Conservation (phyloP, 306 rosid species). For the Geum urbanum region DNA sequence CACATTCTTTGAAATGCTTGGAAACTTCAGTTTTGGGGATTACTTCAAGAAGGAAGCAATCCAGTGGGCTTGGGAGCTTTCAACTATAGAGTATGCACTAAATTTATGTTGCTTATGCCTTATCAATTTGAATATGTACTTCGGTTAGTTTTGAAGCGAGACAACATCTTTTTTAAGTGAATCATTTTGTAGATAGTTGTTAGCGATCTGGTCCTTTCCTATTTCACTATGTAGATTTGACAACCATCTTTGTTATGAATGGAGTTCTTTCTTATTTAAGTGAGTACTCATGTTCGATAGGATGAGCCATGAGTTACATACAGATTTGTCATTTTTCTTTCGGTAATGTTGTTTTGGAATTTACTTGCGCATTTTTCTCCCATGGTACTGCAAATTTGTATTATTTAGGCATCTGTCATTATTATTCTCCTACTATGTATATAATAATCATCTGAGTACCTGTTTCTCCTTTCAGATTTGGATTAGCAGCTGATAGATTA, state of each 20-base stretch:
- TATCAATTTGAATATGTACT: background rate
- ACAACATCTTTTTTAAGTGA: background rate
- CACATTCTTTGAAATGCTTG: conserved; percentile 95
- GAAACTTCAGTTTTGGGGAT: conserved; percentile 95
- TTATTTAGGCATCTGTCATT: background rate
- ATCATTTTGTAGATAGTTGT: background rate
- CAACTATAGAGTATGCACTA: conserved; percentile 67
- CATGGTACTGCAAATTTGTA: background rate
- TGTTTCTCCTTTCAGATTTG: conserved; percentile 52
- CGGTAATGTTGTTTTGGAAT: background rate
- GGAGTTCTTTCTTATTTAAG: background rate
- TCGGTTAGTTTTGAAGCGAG: conserved; percentile 9
- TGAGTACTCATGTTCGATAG: background rate
- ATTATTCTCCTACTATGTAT: background rate
- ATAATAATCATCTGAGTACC: conserved; percentile 5
- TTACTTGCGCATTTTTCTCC: conserved; percentile 3
- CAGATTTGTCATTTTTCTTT: background rate
- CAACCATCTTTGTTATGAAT: background rate
- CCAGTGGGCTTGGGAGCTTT: conserved; percentile 92
- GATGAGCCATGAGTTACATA: background rate
- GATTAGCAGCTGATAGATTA: conserved; percentile 59
- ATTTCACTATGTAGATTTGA: background rate
- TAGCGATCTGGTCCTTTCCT: background rate
- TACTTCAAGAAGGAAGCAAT: conserved; percentile 93
- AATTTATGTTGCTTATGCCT: conserved; percentile 4